Evolutionary conservation across 495 filamentous ascomycete genomes (phyloP), one percentile per base, ranked within the genome.

Genomic region (Emericellopsis terricola): DNA sequence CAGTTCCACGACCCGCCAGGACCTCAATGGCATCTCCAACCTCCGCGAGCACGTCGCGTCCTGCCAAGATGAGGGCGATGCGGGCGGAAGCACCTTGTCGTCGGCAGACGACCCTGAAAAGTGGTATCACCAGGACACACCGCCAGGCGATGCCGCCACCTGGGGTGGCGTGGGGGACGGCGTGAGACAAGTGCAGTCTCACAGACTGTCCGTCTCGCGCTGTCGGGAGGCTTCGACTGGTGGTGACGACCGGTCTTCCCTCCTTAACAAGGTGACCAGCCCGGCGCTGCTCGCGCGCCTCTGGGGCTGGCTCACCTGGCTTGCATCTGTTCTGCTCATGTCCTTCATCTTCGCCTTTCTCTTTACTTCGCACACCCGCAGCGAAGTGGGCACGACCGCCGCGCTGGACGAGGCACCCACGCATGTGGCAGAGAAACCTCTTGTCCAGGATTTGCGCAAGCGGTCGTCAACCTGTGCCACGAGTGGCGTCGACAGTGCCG

Each of bases 1-100:
- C 2, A 71, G 74, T 38, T 50, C 59, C 31, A 78, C 73, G 8
- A 75, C 72, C 17, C 56, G 72, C 34, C 63, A 68, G 50, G 71
- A 78, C 40, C 64, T 78, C 28, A 78, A 76, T 40, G 71, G 72
- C 27, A 60, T 67, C 27, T 57, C 53, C 36, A 53, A 51, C 4
- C 31, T 33, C 9, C 17, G 15, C 15, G 13, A 29, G n/a, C 3
- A 33, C 28, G 18, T 21, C 37, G 32, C 20, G 29, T 13, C 9
- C 15, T 15, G 3, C 6, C 16, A 32, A 11, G 16, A 11, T 8
- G 24, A 31, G 15, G 11, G 28, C 23, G 28, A 29, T 13, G 8
- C 8, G 5, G 28, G 28, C 28, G 23, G 23, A 11, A 11, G 23
- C 6, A 26, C 23, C 6, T 11, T 26, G 11, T 6, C 7, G 20